phyloP scores from a whole-genome alignment of 1,284 basidiomycete species.

The Apiotrichum siamense region DNA sequence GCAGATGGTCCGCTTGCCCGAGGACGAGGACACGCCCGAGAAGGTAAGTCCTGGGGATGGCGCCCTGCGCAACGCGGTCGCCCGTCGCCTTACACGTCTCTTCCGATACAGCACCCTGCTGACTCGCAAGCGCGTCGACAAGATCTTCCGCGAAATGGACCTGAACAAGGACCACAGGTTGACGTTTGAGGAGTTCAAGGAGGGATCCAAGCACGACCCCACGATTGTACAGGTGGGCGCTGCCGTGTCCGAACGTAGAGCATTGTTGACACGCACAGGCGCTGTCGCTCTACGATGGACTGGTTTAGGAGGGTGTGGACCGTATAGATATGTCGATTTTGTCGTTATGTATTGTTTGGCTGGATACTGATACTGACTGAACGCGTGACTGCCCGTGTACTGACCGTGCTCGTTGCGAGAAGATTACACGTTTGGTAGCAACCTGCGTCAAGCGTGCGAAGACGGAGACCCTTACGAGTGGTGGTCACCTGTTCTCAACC shows the following conservation, averaged over 20 bases:
- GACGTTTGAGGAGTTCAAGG: constrained; percentile 92
- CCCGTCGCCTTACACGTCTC: too few species aligned
- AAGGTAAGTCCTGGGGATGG: constrained; percentile 74
- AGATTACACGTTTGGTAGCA: too few species aligned
- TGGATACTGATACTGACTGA: too few species aligned
- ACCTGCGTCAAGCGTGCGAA: too few species aligned
- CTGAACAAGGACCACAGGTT: constrained; percentile 80
- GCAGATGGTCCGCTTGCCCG: constrained; percentile 95
- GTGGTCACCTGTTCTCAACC: too few species aligned
- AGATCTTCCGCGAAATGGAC: constrained; percentile 93
- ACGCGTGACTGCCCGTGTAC: too few species aligned
- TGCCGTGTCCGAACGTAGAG: neutral
- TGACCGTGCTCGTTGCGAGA: too few species aligned
- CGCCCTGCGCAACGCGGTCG: too few species aligned
- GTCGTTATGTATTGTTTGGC: constrained; percentile 2
- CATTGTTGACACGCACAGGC: constrained; percentile 24
- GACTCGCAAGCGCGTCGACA: constrained; percentile 75
- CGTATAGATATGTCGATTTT: neutral
- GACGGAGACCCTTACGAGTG: too few species aligned
- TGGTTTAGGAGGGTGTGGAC: constrained; percentile 44
- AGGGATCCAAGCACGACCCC: constrained; percentile 94
- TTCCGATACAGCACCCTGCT: neutral
- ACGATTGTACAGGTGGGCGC: constrained; percentile 81
- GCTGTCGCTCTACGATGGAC: constrained; percentile 53
- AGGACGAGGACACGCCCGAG: constrained; percentile 97